Conservation (phyloP, 2,329 filamentous ascomycete species). For the Mycosphaerella sp. region DNA sequence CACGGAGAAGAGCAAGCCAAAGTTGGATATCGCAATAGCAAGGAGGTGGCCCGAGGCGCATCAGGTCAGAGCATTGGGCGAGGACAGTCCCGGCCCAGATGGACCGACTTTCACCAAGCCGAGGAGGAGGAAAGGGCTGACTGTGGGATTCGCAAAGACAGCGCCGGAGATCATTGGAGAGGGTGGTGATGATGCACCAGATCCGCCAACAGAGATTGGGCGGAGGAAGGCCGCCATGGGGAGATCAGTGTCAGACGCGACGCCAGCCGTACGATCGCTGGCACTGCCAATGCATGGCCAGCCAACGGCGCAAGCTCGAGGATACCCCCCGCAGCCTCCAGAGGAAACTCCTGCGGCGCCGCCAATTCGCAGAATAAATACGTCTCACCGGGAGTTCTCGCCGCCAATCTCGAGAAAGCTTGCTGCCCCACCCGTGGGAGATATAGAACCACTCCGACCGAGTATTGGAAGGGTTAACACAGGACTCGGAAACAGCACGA, state of each 20-base stretch:
- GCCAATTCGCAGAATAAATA: slow-evolving; percentile 21
- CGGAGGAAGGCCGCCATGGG: slow-evolving; percentile 42
- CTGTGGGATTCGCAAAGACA: slow-evolving; percentile 66
- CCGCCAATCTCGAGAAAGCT: slow-evolving; percentile 23
- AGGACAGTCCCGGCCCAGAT: slow-evolving; percentile 10
- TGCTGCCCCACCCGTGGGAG: slow-evolving; percentile 18
- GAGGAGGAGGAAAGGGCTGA: slow-evolving; percentile 58
- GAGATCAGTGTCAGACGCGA: slow-evolving; percentile 27
- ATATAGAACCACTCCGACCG: slow-evolving; percentile 15
- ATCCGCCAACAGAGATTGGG: slow-evolving; percentile 65
- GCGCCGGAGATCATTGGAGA: slow-evolving; percentile 79
- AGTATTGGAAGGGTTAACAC: slow-evolving; percentile 26
- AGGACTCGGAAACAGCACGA: slow-evolving; percentile 13
- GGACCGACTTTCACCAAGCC: slow-evolving; percentile 28
- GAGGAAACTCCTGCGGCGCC: slow-evolving; percentile 17
- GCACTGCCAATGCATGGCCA: slow-evolving; percentile 8
- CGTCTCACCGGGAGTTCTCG: slow-evolving; percentile 25
- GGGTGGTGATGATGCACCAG: slow-evolving; percentile 78
- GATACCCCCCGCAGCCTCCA: neutral
- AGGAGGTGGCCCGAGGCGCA: slow-evolving; percentile 47
- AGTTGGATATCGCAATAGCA: slow-evolving; percentile 46
- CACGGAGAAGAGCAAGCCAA: slow-evolving; percentile 40
- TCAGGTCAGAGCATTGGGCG: slow-evolving; percentile 33
- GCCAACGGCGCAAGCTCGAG: neutral
- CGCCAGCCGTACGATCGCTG: slow-evolving; percentile 12